phyloP scores from a whole-genome alignment of 75 land plant species.

The Cryptomeria japonica region DNA sequence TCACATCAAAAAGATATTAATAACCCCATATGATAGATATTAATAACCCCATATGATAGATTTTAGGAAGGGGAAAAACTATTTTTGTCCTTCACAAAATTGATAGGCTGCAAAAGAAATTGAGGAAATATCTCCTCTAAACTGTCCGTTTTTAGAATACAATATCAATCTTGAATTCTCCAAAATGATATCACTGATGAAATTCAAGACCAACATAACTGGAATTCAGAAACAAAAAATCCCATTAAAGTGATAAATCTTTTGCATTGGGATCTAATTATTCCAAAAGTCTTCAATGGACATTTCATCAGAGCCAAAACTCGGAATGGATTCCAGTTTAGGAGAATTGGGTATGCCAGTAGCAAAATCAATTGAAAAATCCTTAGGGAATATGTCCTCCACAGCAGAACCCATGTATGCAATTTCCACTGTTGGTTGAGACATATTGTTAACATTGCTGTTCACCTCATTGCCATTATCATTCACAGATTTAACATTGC shows the following conservation, averaged over 20 bases:
- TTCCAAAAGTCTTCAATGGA: conserved; percentile 5
- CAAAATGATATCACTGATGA: no score
- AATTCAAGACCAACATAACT: no score
- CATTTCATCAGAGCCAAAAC: conserved; percentile 11
- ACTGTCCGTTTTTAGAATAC: no score
- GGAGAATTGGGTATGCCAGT: conserved; percentile 1
- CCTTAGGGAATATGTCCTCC: conserved; percentile 5
- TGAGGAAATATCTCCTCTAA: no score
- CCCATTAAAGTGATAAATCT: neutral
- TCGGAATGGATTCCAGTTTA: conserved; percentile 9
- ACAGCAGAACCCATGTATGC: neutral
- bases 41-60: no score
- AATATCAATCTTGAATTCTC: no score
- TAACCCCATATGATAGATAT: no score
- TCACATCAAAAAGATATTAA: no score
- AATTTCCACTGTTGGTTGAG: neutral
- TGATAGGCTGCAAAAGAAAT: no score
- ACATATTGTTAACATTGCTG: neutral
- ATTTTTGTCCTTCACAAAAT: no score
- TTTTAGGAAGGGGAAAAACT: no score
- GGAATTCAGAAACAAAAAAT: neutral
- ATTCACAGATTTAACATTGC: neutral
- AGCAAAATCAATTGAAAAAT: conserved; percentile 1
- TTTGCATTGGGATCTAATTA: neutral
- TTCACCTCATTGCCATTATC: neutral